phyloP scores from a whole-genome alignment of 140 eudicot species.

The Ambrosia hybrid region DNA sequence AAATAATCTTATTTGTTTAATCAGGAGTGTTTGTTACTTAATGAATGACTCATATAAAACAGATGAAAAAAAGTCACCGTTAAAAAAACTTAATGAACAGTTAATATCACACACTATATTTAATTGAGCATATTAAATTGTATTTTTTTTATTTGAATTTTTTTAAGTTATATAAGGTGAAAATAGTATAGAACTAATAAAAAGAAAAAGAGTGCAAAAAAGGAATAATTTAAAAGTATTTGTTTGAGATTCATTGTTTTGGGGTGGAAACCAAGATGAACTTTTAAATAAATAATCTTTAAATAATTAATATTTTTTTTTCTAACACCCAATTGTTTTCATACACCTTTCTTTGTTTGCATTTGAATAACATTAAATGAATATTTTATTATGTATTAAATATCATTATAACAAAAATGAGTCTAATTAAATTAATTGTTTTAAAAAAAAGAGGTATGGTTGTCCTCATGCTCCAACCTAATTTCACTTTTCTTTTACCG shows the following conservation, averaged over 20 bases:
- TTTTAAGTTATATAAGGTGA: background rate
- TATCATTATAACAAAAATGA: background rate
- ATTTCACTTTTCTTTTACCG: conserved; percentile 50
- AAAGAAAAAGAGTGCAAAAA: conserved; percentile 15
- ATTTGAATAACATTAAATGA: conserved; percentile 28
- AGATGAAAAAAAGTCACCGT: background rate
- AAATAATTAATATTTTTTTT: conserved; percentile 25
- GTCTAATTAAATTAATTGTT: conserved; percentile 20
- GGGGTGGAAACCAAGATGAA: conserved; percentile 45
- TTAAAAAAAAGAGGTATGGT: conserved; percentile 38
- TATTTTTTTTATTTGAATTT: background rate
- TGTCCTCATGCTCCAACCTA: conserved; percentile 52
- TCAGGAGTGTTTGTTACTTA: background rate
- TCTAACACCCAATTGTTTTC: conserved; percentile 41
- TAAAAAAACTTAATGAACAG: no score
- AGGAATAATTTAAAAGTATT: conserved; percentile 16
- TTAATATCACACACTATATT: background rate
- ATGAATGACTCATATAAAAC: background rate
- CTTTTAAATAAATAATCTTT: conserved; percentile 26
- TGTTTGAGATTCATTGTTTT: conserved; percentile 34
- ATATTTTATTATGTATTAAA: conserved; percentile 26
- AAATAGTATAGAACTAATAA: conserved; percentile 13
- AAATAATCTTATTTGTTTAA: background rate
- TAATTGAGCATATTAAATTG: background rate
- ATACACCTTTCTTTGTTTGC: conserved; percentile 42